These are phyloP conservation scores for Candida railenensis DNA, from an alignment of 805 yeast species.

Conservation along the genomic window DNA sequence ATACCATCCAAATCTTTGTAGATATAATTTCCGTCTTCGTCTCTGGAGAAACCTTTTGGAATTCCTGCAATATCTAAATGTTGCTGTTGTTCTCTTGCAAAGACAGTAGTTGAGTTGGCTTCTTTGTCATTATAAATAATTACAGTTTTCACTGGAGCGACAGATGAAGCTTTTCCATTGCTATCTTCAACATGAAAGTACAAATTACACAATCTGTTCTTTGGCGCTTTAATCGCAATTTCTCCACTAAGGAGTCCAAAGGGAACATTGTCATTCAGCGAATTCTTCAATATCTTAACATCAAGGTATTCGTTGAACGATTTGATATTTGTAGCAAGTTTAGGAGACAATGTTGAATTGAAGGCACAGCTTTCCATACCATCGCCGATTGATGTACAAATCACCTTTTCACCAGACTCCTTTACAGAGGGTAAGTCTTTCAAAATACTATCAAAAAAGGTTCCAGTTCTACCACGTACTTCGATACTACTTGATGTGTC, in stretches of 20 bases:
- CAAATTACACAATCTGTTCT: constrained; percentile 65
- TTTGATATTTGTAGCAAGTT: constrained; percentile 27
- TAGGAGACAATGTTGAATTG: constrained; percentile 48
- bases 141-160: constrained; percentile 64
- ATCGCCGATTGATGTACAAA: constrained; percentile 36
- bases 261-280: constrained; percentile 42
- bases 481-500: constrained; percentile 36
- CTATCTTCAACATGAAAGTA: constrained; percentile 53
- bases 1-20: constrained; percentile 64
- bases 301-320: constrained; percentile 44
- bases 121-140: constrained; percentile 45
- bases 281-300: constrained; percentile 50
- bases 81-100: constrained; percentile 7
- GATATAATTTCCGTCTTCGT: constrained; percentile 41
- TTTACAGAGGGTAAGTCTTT: constrained; percentile 66
- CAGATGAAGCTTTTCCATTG: constrained; percentile 6
- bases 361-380: constrained; percentile 58
- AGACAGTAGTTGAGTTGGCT: constrained; percentile 7
- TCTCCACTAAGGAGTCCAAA: constrained; percentile 70
- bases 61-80: constrained; percentile 12
- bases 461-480: constrained; percentile 52
- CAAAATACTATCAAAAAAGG: constrained; percentile 43
- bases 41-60: constrained; percentile 48
- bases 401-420: constrained; percentile 19
- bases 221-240: constrained; percentile 53